Conservation (phyloP, 495 filamentous ascomycete species). For the Neurospora sp. region DNA sequence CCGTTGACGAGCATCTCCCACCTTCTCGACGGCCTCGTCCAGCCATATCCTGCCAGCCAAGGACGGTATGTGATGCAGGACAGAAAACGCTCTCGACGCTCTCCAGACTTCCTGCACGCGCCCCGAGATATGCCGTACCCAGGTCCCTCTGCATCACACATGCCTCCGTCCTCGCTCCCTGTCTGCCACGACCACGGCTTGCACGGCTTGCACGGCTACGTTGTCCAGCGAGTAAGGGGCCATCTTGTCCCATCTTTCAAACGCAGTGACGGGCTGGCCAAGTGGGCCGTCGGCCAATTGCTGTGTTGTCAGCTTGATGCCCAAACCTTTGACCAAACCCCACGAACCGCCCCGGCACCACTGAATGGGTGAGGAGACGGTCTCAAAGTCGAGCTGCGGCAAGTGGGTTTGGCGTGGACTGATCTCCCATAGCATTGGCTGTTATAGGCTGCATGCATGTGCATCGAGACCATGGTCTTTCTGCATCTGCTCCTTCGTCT, state of each 20-base stretch:
- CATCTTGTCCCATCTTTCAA: not conserved
- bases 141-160: not conserved
- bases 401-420: not conserved
- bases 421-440: not conserved
- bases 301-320: not conserved
- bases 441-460: not conserved
- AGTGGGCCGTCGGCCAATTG: not conserved
- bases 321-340: not conserved
- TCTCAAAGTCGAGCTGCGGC: not conserved
- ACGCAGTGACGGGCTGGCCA: not conserved
- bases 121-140: not conserved
- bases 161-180: not conserved
- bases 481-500: not conserved
- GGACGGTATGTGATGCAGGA: not conserved
- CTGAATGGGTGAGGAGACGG: not conserved
- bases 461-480: not conserved
- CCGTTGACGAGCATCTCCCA: not conserved
- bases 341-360: not conserved
- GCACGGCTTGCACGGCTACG: not conserved
- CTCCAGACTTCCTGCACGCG: not conserved
- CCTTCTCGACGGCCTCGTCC: not conserved
- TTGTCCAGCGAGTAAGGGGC: not conserved
- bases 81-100: not conserved
- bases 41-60: not conserved
- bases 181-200: not conserved